These are phyloP conservation scores for Chernovozyma aurita DNA, from an alignment of 1,139 yeast species.

Conservation along the genomic window DNA sequence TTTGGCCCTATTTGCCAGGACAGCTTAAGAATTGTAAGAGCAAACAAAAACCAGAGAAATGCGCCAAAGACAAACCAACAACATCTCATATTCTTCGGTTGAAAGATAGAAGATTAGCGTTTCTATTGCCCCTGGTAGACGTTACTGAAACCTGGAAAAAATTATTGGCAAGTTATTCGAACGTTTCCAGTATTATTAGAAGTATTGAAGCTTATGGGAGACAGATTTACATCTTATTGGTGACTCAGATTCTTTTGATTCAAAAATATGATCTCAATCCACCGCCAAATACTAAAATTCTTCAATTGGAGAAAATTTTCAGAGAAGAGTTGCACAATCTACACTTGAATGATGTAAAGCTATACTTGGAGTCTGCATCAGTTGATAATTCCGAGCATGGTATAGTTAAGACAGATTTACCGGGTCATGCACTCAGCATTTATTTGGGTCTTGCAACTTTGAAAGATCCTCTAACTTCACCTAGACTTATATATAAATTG, in stretches of 20 bases:
- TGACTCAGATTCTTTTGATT: constrained; percentile 2
- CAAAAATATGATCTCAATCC: constrained; percentile 5
- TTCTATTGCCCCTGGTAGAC: background rate
- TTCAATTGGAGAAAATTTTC: constrained; percentile 1
- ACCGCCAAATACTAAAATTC: background rate
- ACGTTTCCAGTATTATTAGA: background rate
- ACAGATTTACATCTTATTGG: background rate
- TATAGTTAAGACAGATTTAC: background rate
- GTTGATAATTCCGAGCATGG: background rate
- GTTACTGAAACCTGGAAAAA: background rate
- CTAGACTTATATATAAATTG: constrained; percentile 2
- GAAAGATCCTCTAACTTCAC: constrained; percentile 2
- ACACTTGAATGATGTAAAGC: background rate
- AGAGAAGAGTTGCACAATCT: constrained; percentile 1
- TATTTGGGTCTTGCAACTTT: constrained; percentile 5
- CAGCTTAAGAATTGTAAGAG: no score
- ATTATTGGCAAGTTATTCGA: background rate
- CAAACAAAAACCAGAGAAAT: no score
- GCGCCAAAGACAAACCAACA: no score
- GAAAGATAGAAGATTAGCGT: background rate
- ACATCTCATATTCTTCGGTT: no score
- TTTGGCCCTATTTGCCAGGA: background rate
- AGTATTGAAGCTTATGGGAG: background rate
- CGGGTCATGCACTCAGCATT: constrained; percentile 2
- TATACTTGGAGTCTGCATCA: background rate